A percentile compares a stretch with the other conserved stretches of the same genome.
Conservation (phyloP, 1,284 basidiomycete genomes). For the Austropuccinia psidii region DNA sequence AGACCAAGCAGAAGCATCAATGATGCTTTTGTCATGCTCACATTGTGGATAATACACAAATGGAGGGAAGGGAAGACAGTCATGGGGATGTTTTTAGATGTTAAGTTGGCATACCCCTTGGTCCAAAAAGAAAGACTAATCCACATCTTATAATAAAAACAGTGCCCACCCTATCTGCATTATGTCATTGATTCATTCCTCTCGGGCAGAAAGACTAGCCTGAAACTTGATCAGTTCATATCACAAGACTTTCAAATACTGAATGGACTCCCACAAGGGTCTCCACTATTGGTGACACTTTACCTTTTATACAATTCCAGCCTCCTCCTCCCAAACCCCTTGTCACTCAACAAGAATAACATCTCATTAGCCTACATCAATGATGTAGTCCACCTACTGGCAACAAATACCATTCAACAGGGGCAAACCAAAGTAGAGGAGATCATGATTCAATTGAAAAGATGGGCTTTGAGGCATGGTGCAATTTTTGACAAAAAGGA, state of each 20-base stretch:
- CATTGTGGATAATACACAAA: conserved; percentile 1
- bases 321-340: background rate
- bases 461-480: background rate
- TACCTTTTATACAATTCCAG: conserved; percentile 9
- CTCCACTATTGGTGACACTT: background rate
- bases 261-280: conserved; percentile 1
- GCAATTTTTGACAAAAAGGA: background rate
- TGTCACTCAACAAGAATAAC: background rate
- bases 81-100: background rate
- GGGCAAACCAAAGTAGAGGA: background rate
- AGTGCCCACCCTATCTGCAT: background rate
- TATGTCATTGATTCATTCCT: background rate
- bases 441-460: background rate
- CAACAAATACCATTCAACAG: background rate
- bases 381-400: background rate
- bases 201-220: background rate
- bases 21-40: background rate
- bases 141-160: background rate
- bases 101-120: conserved; percentile 4
- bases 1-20: background rate
- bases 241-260: background rate
- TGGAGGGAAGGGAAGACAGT: background rate
- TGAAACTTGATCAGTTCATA: background rate
- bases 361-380: background rate
- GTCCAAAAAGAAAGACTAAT: background rate